Conservation (phyloP, 2,329 filamentous ascomycete genomes). For the Paraphoma sp. region DNA sequence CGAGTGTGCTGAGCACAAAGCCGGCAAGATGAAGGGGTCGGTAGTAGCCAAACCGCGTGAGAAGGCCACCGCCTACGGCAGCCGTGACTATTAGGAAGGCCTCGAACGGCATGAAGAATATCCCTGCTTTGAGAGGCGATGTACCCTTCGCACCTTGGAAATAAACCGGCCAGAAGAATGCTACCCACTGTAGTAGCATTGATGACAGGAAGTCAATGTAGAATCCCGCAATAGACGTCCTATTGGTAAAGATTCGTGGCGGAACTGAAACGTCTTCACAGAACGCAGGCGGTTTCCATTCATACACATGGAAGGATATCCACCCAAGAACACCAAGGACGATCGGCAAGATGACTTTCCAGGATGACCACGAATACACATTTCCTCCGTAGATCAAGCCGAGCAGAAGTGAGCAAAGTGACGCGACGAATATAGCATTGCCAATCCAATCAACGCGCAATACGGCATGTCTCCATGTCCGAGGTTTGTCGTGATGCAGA, state of each 20-base stretch:
- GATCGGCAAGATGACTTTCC: constrained; percentile 50
- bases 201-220: constrained; percentile 48
- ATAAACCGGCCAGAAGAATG: constrained; percentile 52
- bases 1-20: constrained; percentile 8
- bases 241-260: constrained; percentile 49
- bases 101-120: constrained; percentile 12
- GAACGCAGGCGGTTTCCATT: constrained; percentile 19
- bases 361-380: constrained; percentile 40
- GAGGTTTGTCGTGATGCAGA: constrained; percentile 38
- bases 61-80: background rate
- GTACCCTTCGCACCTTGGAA: constrained; percentile 9
- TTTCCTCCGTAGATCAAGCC: constrained; percentile 53
- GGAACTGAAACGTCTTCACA: constrained; percentile 39
- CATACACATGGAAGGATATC: constrained; percentile 42
- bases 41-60: constrained; percentile 29
- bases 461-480: constrained; percentile 1
- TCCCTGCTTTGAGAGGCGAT: constrained; percentile 6
- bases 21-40: constrained; percentile 7
- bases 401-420: constrained; percentile 47
- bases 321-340: constrained; percentile 52
- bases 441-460: constrained; percentile 50
- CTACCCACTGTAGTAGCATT: constrained; percentile 45
- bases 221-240: constrained; percentile 43
- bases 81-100: constrained; percentile 7
- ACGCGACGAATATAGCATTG: constrained; percentile 48